A percentile compares a stretch with the other conserved stretches of the same genome.
Evolutionary conservation across 331 rosid species (phyloP).

Genomic region (Stylosanthes scabra): DNA sequence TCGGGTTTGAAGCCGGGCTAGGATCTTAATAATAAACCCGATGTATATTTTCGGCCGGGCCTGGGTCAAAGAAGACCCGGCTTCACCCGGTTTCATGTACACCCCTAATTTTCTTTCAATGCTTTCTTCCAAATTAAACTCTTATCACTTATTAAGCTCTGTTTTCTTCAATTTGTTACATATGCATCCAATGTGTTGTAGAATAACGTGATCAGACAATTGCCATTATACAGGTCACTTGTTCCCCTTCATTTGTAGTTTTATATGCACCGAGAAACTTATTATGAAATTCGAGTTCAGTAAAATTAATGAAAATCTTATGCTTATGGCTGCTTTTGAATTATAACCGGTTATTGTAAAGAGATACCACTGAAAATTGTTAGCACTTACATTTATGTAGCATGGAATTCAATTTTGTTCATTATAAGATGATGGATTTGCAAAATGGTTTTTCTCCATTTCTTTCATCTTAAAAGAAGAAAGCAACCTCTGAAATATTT

Average conservation of each 20-base stretch:
- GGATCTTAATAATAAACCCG: no score
- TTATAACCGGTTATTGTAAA: neutral
- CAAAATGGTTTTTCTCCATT: constrained; percentile 1
- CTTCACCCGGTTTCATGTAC: no score
- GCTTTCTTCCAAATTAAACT: no score
- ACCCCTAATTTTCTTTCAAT: no score
- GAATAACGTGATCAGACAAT: constrained; percentile 52
- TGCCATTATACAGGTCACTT: constrained; percentile 70
- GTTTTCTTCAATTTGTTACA: no score
- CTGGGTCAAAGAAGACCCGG: no score
- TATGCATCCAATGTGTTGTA: constrained; percentile 54
- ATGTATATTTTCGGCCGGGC: no score
- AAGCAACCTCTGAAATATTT: neutral
- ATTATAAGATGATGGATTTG: neutral
- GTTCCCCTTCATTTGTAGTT: neutral
- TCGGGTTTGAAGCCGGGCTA: no score
- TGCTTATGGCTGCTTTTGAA: constrained; percentile 6
- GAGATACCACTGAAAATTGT: neutral
- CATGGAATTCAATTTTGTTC: neutral
- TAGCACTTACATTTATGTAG: neutral
- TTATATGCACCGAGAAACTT: neutral
- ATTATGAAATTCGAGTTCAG: neutral
- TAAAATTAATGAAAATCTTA: constrained; percentile 1
- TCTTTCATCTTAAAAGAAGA: neutral
- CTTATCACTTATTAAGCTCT: no score